Evolutionary conservation across 495 filamentous ascomycete genomes (phyloP), one percentile per base, ranked within the genome.

Genomic region (Bombardia bombarda): DNA sequence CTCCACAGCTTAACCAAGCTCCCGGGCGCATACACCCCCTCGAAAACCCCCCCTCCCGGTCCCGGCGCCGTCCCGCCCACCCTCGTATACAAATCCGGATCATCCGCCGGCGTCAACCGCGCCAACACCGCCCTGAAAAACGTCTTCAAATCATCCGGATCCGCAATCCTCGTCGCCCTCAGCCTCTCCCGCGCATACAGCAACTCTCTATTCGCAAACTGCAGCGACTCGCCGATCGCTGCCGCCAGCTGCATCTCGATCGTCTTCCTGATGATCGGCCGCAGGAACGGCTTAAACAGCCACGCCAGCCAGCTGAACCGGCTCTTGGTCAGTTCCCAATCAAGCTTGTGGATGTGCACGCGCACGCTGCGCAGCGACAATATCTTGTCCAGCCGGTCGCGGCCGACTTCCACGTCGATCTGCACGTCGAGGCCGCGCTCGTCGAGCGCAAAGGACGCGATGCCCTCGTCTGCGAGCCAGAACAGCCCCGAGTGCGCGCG

Each of bases 1-100:
- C 88, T 74, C 86, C 87, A 95, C 18, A 90, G 56, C 67, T 86
- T 87, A 25, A 90, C 83, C 8, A 95, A 62, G 60, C 87, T 93
- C 0, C 87, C 89, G 0, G 90, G 90, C 5, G 90, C 79, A 68
- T 94, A 94, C 4, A 87, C 70, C 2, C 83, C 87, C 51, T 79
- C 77, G 63, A 95, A 97, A 5, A 90, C 72, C 9, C 84, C 85
- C 20, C 59, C 58, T 9, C 78, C 72, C 0, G 80, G 78, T 9
- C 78, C 72, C 0, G 80, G 78, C 32, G 76, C 67, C 14, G 69
- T 69, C 7, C 93, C 61, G 0, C 85, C 86, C 19, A 94, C 63
- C 0, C 79, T 65, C 3, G 78, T 65, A 42, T 92, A 79, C 1
- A 93, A 60, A 59, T 93, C 87, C 0, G 83, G 77, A 57, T 89